These are phyloP conservation scores for Candida dendrica DNA, from an alignment of 805 yeast species.

Conservation along the genomic window DNA sequence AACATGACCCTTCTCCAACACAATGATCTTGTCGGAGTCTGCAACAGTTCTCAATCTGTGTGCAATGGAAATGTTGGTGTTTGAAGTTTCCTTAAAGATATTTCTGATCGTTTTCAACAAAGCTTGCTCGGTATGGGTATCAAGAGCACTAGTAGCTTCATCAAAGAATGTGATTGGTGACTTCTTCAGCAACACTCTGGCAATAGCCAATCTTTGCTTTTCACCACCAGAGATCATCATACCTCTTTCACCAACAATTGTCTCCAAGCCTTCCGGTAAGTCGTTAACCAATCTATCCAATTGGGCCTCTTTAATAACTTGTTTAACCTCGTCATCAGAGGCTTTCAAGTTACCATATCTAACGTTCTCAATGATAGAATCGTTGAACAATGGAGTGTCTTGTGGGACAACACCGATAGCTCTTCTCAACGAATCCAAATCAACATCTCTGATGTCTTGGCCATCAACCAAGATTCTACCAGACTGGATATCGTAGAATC, in stretches of 20 bases:
- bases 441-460: constrained; percentile 72
- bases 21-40: constrained; percentile 90
- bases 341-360: constrained; percentile 78
- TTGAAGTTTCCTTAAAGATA: constrained; percentile 49
- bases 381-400: constrained; percentile 93
- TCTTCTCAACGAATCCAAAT: constrained; percentile 64
- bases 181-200: constrained; percentile 77
- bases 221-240: constrained; percentile 99
- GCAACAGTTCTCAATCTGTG: constrained; percentile 91
- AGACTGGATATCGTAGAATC: constrained; percentile 77
- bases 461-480: constrained; percentile 86
- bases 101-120: constrained; percentile 65
- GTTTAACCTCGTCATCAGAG: constrained; percentile 58
- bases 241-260: constrained; percentile 96
- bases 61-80: constrained; percentile 87
- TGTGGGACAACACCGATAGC: constrained; percentile 93
- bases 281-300: constrained; percentile 54
- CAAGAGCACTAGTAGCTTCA: constrained; percentile 94
- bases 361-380: constrained; percentile 79
- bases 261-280: constrained; percentile 77
- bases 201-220: constrained; percentile 90
- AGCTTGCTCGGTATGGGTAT: constrained; percentile 91
- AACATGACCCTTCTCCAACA: constrained; percentile 69
- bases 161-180: constrained; percentile 92
- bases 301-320: constrained; percentile 64